Evolutionary conservation across 352 stramenopile genomes (phyloP).

Genomic region (Pythium phragmiticola): DNA sequence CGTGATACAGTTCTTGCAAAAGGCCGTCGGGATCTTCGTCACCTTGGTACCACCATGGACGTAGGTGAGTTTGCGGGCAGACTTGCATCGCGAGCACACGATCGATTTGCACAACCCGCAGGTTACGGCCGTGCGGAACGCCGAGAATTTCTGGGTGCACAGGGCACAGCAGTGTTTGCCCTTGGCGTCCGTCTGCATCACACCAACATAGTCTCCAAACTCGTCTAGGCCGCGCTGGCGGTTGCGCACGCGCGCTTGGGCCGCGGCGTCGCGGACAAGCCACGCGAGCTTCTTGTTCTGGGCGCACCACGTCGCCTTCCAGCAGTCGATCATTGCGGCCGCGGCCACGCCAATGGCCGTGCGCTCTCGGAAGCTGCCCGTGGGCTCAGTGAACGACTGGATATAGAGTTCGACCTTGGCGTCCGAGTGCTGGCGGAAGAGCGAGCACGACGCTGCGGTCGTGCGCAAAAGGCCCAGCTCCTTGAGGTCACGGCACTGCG

Average conservation of each 20-base stretch:
- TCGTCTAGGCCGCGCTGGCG: conserved; percentile 37
- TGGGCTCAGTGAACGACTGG: conserved; percentile 24
- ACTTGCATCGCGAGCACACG: conserved; percentile 24
- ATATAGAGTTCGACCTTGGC: conserved; percentile 33
- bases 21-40: conserved; percentile 18
- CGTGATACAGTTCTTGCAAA: conserved; percentile 21
- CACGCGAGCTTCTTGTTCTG: conserved; percentile 39
- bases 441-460: conserved; percentile 12
- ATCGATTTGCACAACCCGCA: conserved; percentile 17
- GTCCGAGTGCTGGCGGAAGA: conserved; percentile 23
- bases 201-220: conserved; percentile 20
- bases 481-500: conserved; percentile 12
- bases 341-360: conserved; percentile 26
- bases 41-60: conserved; percentile 5
- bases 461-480: conserved; percentile 16
- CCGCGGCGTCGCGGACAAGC: conserved; percentile 15
- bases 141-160: conserved; percentile 17
- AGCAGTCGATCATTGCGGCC: conserved; percentile 28
- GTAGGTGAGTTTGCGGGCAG: conserved; percentile 24
- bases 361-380: conserved; percentile 13
- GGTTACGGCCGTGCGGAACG: conserved; percentile 21
- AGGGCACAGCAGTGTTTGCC: conserved; percentile 21
- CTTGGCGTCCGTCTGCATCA: conserved; percentile 19
- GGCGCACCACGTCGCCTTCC: conserved; percentile 28
- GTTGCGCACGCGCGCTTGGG: conserved; percentile 4